Conservation (phyloP, 2,329 filamentous ascomycete species). For the Xylaria hypoxylon region DNA sequence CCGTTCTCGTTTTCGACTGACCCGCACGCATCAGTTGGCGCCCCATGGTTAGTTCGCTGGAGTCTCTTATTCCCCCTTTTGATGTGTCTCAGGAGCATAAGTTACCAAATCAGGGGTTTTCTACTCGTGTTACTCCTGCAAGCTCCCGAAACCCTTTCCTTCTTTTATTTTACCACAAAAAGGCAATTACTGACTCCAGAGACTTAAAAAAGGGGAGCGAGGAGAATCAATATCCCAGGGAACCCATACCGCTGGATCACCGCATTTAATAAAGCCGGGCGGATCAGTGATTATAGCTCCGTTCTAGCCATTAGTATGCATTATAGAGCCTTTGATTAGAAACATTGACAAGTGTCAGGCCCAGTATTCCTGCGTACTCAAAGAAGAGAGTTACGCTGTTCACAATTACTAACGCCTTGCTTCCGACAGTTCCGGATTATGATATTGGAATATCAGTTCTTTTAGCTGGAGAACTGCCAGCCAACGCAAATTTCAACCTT, state of each 20-base stretch:
- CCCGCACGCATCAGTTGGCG: slow-evolving; percentile 54
- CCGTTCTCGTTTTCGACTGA: slow-evolving; percentile 55
- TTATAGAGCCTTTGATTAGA: not conserved
- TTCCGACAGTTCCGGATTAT: slow-evolving; percentile 54
- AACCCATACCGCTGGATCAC: slow-evolving; percentile 52
- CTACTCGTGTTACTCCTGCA: not conserved
- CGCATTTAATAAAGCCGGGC: slow-evolving; percentile 57
- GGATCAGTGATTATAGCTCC: slow-evolving; percentile 55
- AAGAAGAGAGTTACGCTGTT: not conserved
- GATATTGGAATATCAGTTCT: slow-evolving; percentile 57
- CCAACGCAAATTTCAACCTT: slow-evolving; percentile 48
- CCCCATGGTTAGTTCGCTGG: too few relatives aligned
- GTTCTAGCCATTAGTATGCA: slow-evolving; percentile 51
- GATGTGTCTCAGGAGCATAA: too few relatives aligned
- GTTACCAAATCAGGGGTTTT: too few relatives aligned
- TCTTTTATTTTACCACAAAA: too few relatives aligned
- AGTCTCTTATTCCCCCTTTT: too few relatives aligned
- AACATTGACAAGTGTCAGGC: not conserved
- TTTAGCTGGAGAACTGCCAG: slow-evolving; percentile 50
- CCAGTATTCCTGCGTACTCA: not conserved
- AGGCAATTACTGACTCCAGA: too few relatives aligned
- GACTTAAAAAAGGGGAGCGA: too few relatives aligned
- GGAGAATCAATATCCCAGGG: slow-evolving; percentile 44
- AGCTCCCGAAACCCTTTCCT: too few relatives aligned
- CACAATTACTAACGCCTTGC: slow-evolving; percentile 8